Base-by-base conservation (phyloP, 2,329 filamentous ascomycete species). In the Fusarium piperis region DNA sequence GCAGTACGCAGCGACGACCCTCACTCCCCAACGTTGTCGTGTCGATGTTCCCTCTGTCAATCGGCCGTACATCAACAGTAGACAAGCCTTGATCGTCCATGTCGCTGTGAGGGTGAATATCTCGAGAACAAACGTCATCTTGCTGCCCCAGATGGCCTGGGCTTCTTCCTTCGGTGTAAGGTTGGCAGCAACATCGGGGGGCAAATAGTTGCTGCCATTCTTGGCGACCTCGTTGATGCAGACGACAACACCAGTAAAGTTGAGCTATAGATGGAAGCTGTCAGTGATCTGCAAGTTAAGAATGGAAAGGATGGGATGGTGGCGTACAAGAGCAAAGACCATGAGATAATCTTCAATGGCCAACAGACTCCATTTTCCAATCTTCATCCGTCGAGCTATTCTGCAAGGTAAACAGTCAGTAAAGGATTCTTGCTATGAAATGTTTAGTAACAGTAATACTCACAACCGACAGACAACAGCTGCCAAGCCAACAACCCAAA, bases 341-440 rank as follows among this genome's bases (percentile, higher is more conserved):
- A 90, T 90, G 26, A 88, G 79, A 73, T 85, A 89, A 74, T 91
- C 89, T 71, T 90, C 89, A 28, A 84, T 73, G 72, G 87, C 85
- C n/a, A 89, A 83, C 8, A 81, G 81, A 44, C 78, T 81, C 71
- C 84, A 78, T 39, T 84, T 83, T 16, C 85, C 82, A 32, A 89
- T 73, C 56, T 78, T 79, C 18, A 82, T 74, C 2, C 79, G 77
- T 15, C 81, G 74, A 9, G 81, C 79, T 36, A 76, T 52, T 23
- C 74, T 76, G 36, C 12, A 28, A 30, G 18, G 41, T 55, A 36
- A 68, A 33, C 18, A 11, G 35, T 32, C 44, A 51, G 26, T 13
- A 7, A 18, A 11, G 38, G n/a, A 39, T 30, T 51, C 46, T 51
- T 6, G 46, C 46, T 11, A 51, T 30, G 23, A 30, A 15, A 12